phyloP scores from a whole-genome alignment of 352 stramenopile genomes.

The Blastocystis sp. region DNA sequence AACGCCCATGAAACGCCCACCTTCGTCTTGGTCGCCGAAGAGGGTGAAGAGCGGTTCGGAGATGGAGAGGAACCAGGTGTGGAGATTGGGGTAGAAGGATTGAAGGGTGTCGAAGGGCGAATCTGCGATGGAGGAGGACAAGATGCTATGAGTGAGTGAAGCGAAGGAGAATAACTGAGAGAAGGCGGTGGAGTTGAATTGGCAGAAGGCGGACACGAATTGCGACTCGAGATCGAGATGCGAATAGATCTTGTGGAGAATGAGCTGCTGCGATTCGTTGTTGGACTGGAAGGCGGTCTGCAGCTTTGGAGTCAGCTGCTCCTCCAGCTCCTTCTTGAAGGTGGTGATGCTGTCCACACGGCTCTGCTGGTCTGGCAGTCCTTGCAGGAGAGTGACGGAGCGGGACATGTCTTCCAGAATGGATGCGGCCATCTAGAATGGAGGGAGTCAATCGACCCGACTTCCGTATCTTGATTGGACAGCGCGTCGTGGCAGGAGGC shows the following conservation, averaged over 20 bases:
- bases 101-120: background rate
- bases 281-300: background rate
- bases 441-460: background rate
- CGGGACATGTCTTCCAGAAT: conserved; percentile 4
- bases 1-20: background rate
- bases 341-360: background rate
- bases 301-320: conserved; percentile 3
- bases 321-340: conserved; percentile 8
- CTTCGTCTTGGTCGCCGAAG: conserved; percentile 16
- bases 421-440: background rate
- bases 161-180: background rate
- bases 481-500: conserved; percentile 11
- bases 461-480: conserved; percentile 30
- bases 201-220: conserved; percentile 15
- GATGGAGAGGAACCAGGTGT: conserved; percentile 21
- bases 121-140: background rate
- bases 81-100: conserved; percentile 13
- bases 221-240: conserved; percentile 18
- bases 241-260: conserved; percentile 18
- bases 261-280: conserved; percentile 20
- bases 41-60: conserved; percentile 7
- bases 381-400: background rate
- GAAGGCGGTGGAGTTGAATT: background rate
- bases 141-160: background rate
- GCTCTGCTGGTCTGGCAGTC: background rate